Base-by-base conservation (phyloP, 768 basidiomycete species). In the Hysterangium stoloniferum region DNA sequence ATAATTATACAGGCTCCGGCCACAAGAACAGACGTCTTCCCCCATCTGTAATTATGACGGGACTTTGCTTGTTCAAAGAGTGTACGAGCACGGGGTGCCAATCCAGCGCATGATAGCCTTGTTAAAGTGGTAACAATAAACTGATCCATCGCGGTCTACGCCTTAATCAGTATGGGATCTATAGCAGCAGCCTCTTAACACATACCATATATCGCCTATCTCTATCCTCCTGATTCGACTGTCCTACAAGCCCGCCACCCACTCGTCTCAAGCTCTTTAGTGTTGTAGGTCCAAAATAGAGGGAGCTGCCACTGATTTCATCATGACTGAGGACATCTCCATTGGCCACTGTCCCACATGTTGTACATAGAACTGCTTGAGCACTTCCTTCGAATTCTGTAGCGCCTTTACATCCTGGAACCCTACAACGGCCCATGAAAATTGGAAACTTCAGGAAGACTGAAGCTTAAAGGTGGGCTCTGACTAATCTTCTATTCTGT, bases 1-100 rank as follows among this genome's bases (percentile, higher is more conserved):
- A 89, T 73, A 22, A 79, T 74, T 24, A 89, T 68, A 40, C 80
- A 77, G 2, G 82, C 84, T 11, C 79, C 89, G 0, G 84, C 82
- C 11, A 78, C 71, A 37, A 78, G 67, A 63, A 77, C 86, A 19
- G 87, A 81, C 55, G 74, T 80, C 45, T 78, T 73, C 32, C 89
- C 88, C 87, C 87, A 92, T 32, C 76, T 77, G 60, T 78, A 82
- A 8, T 69, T 63, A 15, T 49, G 47, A 28, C 69, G 70, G 20
- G 65, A 54, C 77, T 81, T 86, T 22, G 78, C 77, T 57, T 82
- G 79, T 65, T 76, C 75, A 66, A 90, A 90, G 24, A 91, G 65
- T 49, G 71, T 71, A 52, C 74, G 75, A 11, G 83, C 82, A 56
- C 87, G 84, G 57, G 77, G 71, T 54, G 80, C 71, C 58, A 80